These are phyloP conservation scores for Apophysomyces elegans DNA, from an alignment of 371 early-diverging fungal species.

Conservation along the genomic window DNA sequence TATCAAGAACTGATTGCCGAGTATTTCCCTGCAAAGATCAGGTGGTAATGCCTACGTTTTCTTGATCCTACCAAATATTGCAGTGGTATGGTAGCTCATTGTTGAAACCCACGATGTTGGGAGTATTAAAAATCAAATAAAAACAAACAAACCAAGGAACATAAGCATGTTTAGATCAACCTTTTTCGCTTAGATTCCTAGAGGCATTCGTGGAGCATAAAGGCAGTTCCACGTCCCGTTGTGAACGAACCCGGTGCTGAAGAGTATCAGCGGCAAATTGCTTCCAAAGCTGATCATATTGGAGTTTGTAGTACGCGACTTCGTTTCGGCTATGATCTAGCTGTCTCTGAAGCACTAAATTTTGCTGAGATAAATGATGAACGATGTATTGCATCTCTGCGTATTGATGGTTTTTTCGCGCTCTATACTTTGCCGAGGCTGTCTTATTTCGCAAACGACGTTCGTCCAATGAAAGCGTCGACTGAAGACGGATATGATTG, in stretches of 20 bases:
- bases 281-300: conserved; percentile 5
- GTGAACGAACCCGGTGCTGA: not conserved
- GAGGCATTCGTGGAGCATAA: not conserved
- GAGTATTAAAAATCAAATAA: not conserved
- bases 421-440: conserved; percentile 60
- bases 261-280: not conserved
- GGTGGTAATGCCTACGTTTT: conserved; percentile 39
- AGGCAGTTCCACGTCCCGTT: not conserved
- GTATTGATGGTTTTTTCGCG: conserved; percentile 56
- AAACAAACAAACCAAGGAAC: not conserved
- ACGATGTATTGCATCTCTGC: conserved; percentile 53
- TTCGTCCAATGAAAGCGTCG: conserved; percentile 46
- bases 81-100: not conserved
- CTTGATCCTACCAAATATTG: not conserved
- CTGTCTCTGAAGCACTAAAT: conserved; percentile 41
- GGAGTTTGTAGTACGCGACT: not conserved
- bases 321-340: conserved; percentile 25
- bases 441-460: conserved; percentile 58
- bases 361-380: conserved; percentile 40
- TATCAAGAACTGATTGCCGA: conserved; percentile 56
- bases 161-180: no score
- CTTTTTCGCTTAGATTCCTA: not conserved
- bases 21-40: conserved; percentile 56
- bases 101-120: conserved; percentile 2
- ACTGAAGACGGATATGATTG: not conserved